A percentile compares a stretch with the other conserved stretches of the same genome.
phyloP scores from a whole-genome alignment of 2,329 filamentous ascomycete genomes.

The Delphinella strobiligena region DNA sequence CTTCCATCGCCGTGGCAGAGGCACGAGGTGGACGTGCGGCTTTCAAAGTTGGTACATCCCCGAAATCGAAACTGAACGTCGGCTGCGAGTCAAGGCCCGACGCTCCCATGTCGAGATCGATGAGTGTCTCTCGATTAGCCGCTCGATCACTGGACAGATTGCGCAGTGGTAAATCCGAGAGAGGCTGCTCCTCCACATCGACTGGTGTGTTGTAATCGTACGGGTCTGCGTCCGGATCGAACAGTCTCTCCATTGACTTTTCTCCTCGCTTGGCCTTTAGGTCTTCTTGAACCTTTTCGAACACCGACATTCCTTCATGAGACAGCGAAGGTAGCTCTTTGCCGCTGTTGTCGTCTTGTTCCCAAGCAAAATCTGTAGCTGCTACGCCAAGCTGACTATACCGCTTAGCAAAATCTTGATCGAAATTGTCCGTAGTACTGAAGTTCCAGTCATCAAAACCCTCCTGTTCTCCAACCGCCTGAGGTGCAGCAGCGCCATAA shows the following conservation, averaged over 20 bases:
- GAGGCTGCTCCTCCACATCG: slow-evolving; percentile 23
- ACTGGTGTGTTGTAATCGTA: slow-evolving; percentile 42
- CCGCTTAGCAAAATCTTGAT: slow-evolving; percentile 26
- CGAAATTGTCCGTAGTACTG: slow-evolving; percentile 50
- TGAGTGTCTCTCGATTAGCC: slow-evolving; percentile 38
- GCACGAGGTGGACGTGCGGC: slow-evolving; percentile 39
- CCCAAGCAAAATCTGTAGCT: slow-evolving; percentile 12
- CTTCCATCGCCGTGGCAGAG: slow-evolving; percentile 25
- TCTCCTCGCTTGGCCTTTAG: slow-evolving; percentile 46
- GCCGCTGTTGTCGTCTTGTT: not conserved
- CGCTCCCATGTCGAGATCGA: slow-evolving; percentile 46
- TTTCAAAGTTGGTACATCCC: slow-evolving; percentile 42
- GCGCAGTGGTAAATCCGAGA: slow-evolving; percentile 45
- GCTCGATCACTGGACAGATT: slow-evolving; percentile 24
- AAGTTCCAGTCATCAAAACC: slow-evolving; percentile 51
- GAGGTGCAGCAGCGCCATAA: slow-evolving; percentile 45
- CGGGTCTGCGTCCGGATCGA: slow-evolving; percentile 42
- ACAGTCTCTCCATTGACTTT: slow-evolving; percentile 44
- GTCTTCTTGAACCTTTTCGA: slow-evolving; percentile 28
- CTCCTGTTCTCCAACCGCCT: slow-evolving; percentile 27
- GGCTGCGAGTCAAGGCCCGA: slow-evolving; percentile 36
- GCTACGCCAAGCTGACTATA: slow-evolving; percentile 20
- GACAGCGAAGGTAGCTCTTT: not conserved
- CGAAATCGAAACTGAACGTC: slow-evolving; percentile 34
- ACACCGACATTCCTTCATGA: slow-evolving; percentile 4